These are phyloP conservation scores for Anthracocystis panici-leucophaei DNA, from an alignment of 1,284 basidiomycete genomes.

Conservation along the genomic window DNA sequence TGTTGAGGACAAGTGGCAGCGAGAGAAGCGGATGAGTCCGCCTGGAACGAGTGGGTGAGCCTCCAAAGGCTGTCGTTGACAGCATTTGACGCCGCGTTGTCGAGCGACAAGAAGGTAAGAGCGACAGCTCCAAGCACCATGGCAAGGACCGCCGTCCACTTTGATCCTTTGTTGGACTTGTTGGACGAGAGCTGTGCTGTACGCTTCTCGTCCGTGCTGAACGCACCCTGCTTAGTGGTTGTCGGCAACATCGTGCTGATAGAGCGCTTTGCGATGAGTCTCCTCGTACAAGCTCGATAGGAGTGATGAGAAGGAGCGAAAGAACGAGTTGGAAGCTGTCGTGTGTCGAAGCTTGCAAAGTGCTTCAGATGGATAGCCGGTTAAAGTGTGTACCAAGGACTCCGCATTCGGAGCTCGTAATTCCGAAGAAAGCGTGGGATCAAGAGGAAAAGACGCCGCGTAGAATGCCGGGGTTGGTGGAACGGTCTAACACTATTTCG, in stretches of 20 bases:
- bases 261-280: background rate
- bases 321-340: background rate
- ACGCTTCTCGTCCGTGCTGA: constrained; percentile 24
- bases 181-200: background rate
- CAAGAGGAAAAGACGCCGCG: constrained; percentile 3
- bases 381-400: background rate
- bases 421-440: constrained; percentile 3
- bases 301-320: background rate
- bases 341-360: background rate
- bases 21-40: constrained; percentile 1
- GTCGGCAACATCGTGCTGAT: constrained; percentile 24
- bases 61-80: constrained; percentile 42
- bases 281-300: background rate
- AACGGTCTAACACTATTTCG: background rate
- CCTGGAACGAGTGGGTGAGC: constrained; percentile 19
- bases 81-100: constrained; percentile 29
- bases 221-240: background rate
- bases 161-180: constrained; percentile 14
- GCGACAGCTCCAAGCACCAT: constrained; percentile 27
- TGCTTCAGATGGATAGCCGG: no score
- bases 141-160: constrained; percentile 26
- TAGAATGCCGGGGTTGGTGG: constrained; percentile 1
- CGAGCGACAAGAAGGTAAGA: constrained; percentile 38
- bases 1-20: constrained; percentile 42
- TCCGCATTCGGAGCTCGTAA: constrained; percentile 5